Evolutionary conservation across 257 asterid species (phyloP).

Genomic region (Solanum commersonii): DNA sequence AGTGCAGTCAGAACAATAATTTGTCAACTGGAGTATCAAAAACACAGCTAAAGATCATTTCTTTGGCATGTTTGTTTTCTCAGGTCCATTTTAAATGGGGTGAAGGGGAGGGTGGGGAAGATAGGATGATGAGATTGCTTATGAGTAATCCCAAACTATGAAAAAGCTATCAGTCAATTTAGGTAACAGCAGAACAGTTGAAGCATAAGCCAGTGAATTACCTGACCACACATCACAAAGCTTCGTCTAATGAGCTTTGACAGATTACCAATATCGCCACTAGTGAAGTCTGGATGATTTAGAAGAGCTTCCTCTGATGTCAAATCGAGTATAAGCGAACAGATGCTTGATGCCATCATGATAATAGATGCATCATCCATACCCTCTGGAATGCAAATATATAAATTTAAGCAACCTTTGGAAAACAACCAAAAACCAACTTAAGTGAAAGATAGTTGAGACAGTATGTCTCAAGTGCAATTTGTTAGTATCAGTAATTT

Average conservation of each 20-base stretch:
- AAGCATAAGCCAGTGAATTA: slow-evolving; percentile 8
- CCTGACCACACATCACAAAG: slow-evolving; percentile 34
- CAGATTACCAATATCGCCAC: slow-evolving; percentile 28
- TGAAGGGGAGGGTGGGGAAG: background rate
- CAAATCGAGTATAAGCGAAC: slow-evolving; percentile 56
- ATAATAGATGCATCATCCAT: slow-evolving; percentile 28
- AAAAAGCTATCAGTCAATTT: background rate
- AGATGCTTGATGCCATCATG: slow-evolving; percentile 79
- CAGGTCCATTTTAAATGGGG: background rate
- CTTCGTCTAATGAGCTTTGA: slow-evolving; percentile 54
- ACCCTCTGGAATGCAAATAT: slow-evolving; percentile 23
- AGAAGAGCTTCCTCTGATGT: slow-evolving; percentile 73
- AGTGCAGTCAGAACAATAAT: background rate
- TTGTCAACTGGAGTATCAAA: background rate
- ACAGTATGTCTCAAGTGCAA: background rate
- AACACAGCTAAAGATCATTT: background rate
- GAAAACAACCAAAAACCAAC: background rate
- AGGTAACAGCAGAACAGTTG: background rate
- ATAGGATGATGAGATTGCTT: background rate
- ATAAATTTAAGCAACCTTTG: background rate
- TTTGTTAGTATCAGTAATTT: background rate
- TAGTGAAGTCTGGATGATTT: slow-evolving; percentile 34
- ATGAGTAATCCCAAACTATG: background rate
- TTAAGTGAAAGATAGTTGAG: background rate
- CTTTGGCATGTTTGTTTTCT: background rate